A percentile compares a stretch with the other conserved stretches of the same genome.
These are phyloP conservation scores for Artemisia argyi DNA, from an alignment of 129 eudicot species.

Conservation along the genomic window DNA sequence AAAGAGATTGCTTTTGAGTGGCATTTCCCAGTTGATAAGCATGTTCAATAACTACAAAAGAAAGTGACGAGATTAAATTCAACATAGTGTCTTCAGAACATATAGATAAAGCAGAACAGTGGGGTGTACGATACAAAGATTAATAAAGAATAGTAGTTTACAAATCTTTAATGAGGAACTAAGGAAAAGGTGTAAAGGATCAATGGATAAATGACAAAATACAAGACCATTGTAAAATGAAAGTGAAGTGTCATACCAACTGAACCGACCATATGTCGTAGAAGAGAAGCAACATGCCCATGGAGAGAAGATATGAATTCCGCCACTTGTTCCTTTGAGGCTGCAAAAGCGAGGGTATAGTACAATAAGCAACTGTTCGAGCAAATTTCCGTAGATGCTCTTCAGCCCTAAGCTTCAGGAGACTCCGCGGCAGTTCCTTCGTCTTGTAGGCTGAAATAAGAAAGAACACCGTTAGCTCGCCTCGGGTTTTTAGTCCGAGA, in stretches of 20 bases:
- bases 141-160: neutral
- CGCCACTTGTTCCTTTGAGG: constrained; percentile 73
- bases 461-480: no score
- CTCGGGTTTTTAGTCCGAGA: no score
- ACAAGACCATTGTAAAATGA: neutral
- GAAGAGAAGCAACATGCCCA: constrained; percentile 95
- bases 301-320: constrained; percentile 72
- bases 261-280: constrained; percentile 93
- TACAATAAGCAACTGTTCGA: neutral
- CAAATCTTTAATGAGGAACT: no score
- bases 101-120: no score
- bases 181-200: neutral
- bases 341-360: constrained; percentile 40
- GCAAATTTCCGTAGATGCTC: no score
- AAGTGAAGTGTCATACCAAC: constrained; percentile 59
- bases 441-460: no score
- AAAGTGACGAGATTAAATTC: neutral
- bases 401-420: no score
- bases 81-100: neutral
- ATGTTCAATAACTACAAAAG: no score
- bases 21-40: no score
- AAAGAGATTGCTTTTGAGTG: no score
- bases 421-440: no score
- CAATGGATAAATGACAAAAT: neutral
- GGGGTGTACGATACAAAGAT: neutral